Percentiles rank a stretch among this genome's conserved stretches.
Conservation (phyloP, 2,329 filamentous ascomycete genomes). For the Hypoxylon sp. region DNA sequence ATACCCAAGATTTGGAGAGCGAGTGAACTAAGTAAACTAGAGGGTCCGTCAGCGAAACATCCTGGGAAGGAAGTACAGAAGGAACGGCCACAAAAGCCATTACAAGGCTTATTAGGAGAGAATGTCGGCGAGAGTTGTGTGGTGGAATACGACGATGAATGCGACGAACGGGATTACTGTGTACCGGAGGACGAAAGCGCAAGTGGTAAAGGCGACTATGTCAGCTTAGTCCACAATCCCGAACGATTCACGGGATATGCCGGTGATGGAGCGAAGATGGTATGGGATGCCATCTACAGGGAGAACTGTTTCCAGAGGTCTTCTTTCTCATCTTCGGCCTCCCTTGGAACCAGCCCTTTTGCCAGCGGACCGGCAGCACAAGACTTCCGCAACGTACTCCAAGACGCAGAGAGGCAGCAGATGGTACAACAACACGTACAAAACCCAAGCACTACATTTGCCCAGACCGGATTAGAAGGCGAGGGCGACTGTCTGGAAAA, state of each 20-base stretch:
- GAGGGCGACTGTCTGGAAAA: conserved; percentile 98
- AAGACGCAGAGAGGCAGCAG: conserved; percentile 72
- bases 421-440: conserved; percentile 72
- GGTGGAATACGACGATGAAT: conserved; percentile 97
- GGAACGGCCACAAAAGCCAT: conserved; percentile 78
- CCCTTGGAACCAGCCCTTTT: conserved; percentile 63
- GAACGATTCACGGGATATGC: conserved; percentile 96
- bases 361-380: conserved; percentile 68
- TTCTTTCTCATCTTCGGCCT: conserved; percentile 73
- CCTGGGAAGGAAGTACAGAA: conserved; percentile 81
- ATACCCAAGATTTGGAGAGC: conserved; percentile 93
- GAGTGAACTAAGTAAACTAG: conserved; percentile 90
- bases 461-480: conserved; percentile 77
- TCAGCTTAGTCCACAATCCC: conserved; percentile 92
- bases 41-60: conserved; percentile 91
- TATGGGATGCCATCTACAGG: conserved; percentile 97
- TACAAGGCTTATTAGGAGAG: conserved; percentile 87
- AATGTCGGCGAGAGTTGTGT: conserved; percentile 95
- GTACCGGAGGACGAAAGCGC: conserved; percentile 94
- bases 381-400: conserved; percentile 73
- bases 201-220: conserved; percentile 91
- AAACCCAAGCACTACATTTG: conserved; percentile 69
- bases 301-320: conserved; percentile 93
- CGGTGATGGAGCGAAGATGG: conserved; percentile 85
- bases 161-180: conserved; percentile 96